Conservation (phyloP, 805 yeast genomes). For the Ogataea thermomethanolica region DNA sequence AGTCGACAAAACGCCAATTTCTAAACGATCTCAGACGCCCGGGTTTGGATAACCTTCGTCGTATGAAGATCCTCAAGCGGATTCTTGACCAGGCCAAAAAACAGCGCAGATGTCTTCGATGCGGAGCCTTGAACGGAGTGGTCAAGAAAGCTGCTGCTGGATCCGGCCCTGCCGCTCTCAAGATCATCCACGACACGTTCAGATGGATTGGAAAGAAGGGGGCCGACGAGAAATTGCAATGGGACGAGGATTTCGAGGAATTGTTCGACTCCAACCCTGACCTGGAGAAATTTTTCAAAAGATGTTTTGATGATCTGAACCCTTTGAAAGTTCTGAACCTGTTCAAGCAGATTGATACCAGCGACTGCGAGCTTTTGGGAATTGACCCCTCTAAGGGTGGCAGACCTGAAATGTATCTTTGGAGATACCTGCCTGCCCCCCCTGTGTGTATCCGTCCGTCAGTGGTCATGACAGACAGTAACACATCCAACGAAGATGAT, state of each 20-base stretch:
- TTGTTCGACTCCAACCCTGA: constrained; percentile 80
- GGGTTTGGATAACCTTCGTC: constrained; percentile 80
- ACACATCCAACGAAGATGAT: constrained; percentile 95
- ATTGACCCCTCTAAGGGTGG: constrained; percentile 85
- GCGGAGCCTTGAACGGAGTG: constrained; percentile 92
- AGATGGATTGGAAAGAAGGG: constrained; percentile 92
- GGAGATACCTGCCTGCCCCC: constrained; percentile 98
- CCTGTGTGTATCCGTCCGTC: constrained; percentile 99
- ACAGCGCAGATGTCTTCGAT: constrained; percentile 83
- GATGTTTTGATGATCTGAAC: constrained; percentile 90
- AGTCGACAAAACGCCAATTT: constrained; percentile 63
- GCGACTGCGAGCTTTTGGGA: constrained; percentile 90
- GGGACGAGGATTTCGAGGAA: constrained; percentile 83
- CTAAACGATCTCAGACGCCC: constrained; percentile 81
- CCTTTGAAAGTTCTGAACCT: constrained; percentile 85
- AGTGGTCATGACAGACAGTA: constrained; percentile 83
- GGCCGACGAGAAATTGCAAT: constrained; percentile 76
- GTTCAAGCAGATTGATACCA: constrained; percentile 80
- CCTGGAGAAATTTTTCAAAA: constrained; percentile 76
- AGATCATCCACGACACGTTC: constrained; percentile 92
- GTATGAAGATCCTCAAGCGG: constrained; percentile 84
- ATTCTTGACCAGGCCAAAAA: constrained; percentile 91
- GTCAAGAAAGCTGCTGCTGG: constrained; percentile 95
- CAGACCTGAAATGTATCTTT: constrained; percentile 91
- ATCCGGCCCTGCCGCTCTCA: constrained; percentile 88